phyloP scores from a whole-genome alignment of 768 basidiomycete species.

The Russula compacta region DNA sequence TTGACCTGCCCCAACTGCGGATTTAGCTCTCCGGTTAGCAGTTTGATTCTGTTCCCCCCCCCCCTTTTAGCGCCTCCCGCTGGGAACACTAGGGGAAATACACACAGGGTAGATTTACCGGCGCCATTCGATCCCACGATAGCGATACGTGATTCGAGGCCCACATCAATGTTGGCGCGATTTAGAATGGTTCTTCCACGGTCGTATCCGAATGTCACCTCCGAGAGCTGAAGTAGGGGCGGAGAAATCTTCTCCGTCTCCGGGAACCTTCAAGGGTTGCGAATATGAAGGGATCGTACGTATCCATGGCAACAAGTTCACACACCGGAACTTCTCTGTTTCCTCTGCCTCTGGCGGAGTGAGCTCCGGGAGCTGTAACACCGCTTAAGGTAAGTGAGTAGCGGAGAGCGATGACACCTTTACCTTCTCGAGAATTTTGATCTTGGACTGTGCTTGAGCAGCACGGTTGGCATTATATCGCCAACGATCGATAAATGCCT shows the following conservation, averaged over 20 bases:
- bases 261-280: slow-evolving; percentile 53
- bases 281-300: neutral
- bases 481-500: slow-evolving; percentile 98
- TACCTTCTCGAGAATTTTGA: slow-evolving; percentile 69
- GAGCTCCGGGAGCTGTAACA: slow-evolving; percentile 71
- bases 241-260: slow-evolving; percentile 97
- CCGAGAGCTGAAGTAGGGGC: slow-evolving; percentile 85
- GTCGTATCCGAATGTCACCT: slow-evolving; percentile 84
- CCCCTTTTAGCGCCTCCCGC: neutral
- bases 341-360: slow-evolving; percentile 91
- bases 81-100: neutral
- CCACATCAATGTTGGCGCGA: slow-evolving; percentile 80
- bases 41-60: slow-evolving; percentile 59
- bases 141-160: slow-evolving; percentile 90
- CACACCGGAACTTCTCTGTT: slow-evolving; percentile 82
- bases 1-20: slow-evolving; percentile 73
- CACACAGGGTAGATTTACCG: slow-evolving; percentile 91
- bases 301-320: neutral
- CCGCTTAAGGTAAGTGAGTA: neutral
- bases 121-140: slow-evolving; percentile 93
- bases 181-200: slow-evolving; percentile 69
- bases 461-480: slow-evolving; percentile 95
- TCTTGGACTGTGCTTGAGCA: slow-evolving; percentile 74
- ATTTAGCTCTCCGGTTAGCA: slow-evolving; percentile 76
- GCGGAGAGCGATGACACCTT: neutral